These are phyloP conservation scores for Diutina sp. DNA, from an alignment of 1,139 yeast genomes.

Conservation along the genomic window DNA sequence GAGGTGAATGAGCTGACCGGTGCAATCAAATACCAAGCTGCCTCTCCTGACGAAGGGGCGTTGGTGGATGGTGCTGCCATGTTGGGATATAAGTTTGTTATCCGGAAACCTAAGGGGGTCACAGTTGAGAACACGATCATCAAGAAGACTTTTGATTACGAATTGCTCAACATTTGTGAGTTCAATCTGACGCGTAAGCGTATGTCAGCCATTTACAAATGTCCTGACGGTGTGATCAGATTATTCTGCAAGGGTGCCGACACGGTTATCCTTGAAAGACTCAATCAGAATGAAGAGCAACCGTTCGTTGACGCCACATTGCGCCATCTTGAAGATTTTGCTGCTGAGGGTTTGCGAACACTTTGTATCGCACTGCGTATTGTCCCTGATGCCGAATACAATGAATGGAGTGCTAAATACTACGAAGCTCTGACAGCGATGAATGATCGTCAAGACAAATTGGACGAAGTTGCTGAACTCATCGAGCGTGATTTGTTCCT, in stretches of 20 bases:
- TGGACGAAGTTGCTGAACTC: slow-evolving; percentile 60
- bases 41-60: slow-evolving; percentile 99
- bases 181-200: slow-evolving; percentile 95
- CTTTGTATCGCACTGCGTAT: slow-evolving; percentile 84
- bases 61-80: slow-evolving; percentile 92
- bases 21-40: slow-evolving; percentile 85
- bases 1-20: slow-evolving; percentile 53
- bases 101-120: slow-evolving; percentile 79
- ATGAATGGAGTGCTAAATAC: slow-evolving; percentile 47
- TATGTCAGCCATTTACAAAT: slow-evolving; percentile 90
- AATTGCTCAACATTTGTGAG: slow-evolving; percentile 82
- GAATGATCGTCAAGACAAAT: slow-evolving; percentile 56
- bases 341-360: slow-evolving; percentile 91
- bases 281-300: slow-evolving; percentile 49
- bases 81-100: slow-evolving; percentile 71
- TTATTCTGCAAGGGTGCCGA: slow-evolving; percentile 97
- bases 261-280: slow-evolving; percentile 81
- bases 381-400: slow-evolving; percentile 68
- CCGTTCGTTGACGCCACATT: slow-evolving; percentile 75
- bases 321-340: slow-evolving; percentile 89
- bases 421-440: slow-evolving; percentile 76
- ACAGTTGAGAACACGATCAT: slow-evolving; percentile 35
- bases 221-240: slow-evolving; percentile 88
- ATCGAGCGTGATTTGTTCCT: slow-evolving; percentile 73
- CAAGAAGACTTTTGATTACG: slow-evolving; percentile 41